A percentile compares a stretch with the other conserved stretches of the same genome.
Conservation (phyloP, 352 stramenopile species). For the Globisporangium splendens region DNA sequence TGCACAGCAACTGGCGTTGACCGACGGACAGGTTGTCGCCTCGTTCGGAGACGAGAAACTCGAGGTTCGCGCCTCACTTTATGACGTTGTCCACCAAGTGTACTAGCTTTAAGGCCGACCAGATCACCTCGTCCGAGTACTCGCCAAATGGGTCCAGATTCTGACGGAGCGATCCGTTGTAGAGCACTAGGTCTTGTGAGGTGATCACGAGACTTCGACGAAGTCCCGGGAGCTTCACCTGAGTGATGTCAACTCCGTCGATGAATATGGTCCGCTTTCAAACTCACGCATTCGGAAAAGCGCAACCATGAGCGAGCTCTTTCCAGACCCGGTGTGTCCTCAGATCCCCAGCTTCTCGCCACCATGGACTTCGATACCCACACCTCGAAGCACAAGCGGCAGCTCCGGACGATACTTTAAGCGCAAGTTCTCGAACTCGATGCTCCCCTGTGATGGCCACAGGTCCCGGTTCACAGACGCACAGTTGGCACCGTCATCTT, state of each 20-base stretch:
- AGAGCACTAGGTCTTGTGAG: background rate
- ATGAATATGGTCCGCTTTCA: background rate
- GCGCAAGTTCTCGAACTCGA: conserved; percentile 27
- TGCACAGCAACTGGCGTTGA: too few relatives aligned
- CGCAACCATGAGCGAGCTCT: conserved; percentile 25
- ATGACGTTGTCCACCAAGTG: background rate
- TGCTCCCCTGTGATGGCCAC: conserved; percentile 8
- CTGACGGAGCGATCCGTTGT: background rate
- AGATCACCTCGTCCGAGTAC: background rate
- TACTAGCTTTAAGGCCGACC: background rate
- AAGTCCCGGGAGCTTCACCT: background rate
- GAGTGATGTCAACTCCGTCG: background rate
- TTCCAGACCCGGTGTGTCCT: conserved; percentile 6
- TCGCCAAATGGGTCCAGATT: conserved; percentile 1
- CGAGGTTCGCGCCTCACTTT: background rate
- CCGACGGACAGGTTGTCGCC: too few relatives aligned
- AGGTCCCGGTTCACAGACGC: background rate
- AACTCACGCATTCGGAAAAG: conserved; percentile 5
- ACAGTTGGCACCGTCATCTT: too few relatives aligned
- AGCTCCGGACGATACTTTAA: conserved; percentile 26
- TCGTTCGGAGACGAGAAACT: too few relatives aligned
- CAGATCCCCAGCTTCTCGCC: too few relatives aligned
- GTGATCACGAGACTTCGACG: background rate
- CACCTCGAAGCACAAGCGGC: too few relatives aligned
- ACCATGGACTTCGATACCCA: too few relatives aligned